These are phyloP conservation scores for Phaeosphaeria sp. DNA, from an alignment of 2,329 filamentous ascomycete genomes.

Conservation along the genomic window DNA sequence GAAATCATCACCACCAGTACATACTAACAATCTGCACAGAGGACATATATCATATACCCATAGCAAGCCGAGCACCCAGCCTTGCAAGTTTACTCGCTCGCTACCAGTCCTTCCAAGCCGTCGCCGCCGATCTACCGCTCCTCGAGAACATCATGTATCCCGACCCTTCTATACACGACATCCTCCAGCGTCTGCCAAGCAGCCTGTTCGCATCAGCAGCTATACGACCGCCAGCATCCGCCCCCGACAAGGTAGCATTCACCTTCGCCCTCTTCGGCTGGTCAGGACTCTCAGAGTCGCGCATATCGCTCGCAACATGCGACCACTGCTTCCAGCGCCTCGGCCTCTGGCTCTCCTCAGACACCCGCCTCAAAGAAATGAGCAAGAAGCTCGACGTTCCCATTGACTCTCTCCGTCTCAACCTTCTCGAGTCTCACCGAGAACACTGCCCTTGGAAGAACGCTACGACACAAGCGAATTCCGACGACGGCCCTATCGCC, in stretches of 20 bases:
- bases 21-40: conserved; percentile 47
- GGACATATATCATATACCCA: conserved; percentile 67
- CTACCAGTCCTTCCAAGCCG: conserved; percentile 48
- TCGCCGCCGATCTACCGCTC: conserved; percentile 41
- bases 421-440: conserved; percentile 47
- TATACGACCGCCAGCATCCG: conserved; percentile 20
- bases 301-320: conserved; percentile 79
- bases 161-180: conserved; percentile 29
- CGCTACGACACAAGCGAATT: conserved; percentile 39
- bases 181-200: conserved; percentile 32
- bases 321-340: conserved; percentile 85
- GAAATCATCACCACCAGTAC: not conserved
- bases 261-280: conserved; percentile 55
- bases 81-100: conserved; percentile 46
- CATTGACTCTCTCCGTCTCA: conserved; percentile 39
- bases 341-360: conserved; percentile 86
- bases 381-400: conserved; percentile 40
- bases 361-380: conserved; percentile 40
- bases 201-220: conserved; percentile 30
- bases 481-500: conserved; percentile 36
- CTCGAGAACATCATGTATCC: conserved; percentile 43
- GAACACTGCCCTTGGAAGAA: conserved; percentile 53
- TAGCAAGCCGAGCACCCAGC: conserved; percentile 48
- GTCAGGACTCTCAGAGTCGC: conserved; percentile 62
- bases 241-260: conserved; percentile 35